Evolutionary conservation across 352 stramenopile genomes (phyloP).

Genomic region (Phytophthora boehmeriae): DNA sequence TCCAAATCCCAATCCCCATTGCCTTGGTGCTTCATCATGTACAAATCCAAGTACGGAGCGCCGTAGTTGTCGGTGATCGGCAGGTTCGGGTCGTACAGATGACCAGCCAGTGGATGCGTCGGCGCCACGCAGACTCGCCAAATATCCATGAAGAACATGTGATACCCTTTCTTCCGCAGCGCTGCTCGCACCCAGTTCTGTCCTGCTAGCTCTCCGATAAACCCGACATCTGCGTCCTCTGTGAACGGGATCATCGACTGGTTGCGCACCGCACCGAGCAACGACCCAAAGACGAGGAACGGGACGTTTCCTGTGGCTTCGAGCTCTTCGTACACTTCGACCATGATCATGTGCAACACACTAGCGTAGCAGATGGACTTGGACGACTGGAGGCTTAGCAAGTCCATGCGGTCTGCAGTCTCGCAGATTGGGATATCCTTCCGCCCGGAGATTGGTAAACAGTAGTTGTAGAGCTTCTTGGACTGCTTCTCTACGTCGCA

Average conservation of each 20-base stretch:
- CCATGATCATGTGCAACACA: constrained; percentile 47
- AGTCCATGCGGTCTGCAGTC: constrained; percentile 38
- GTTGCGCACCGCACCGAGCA: constrained; percentile 47
- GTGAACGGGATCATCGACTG: constrained; percentile 61
- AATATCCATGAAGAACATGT: constrained; percentile 49
- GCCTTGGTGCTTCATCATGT: constrained; percentile 22
- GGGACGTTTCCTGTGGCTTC: constrained; percentile 12
- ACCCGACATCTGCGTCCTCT: constrained; percentile 55
- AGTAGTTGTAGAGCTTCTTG: constrained; percentile 19
- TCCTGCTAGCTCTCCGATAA: constrained; percentile 23
- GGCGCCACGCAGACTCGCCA: constrained; percentile 49
- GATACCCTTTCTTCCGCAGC: constrained; percentile 51
- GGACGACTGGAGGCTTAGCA: constrained; percentile 20
- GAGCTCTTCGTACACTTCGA: constrained; percentile 49
- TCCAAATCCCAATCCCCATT: constrained; percentile 26
- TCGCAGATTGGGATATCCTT: constrained; percentile 43
- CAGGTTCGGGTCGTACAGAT: constrained; percentile 38
- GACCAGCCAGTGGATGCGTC: constrained; percentile 40
- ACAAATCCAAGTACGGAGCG: constrained; percentile 49
- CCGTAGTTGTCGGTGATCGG: constrained; percentile 18
- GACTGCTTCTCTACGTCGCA: constrained; percentile 14
- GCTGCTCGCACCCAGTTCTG: constrained; percentile 14
- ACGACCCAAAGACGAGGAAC: constrained; percentile 37
- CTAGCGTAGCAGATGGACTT: constrained; percentile 41
- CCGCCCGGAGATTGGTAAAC: constrained; percentile 44